Percentiles rank a stretch among this genome's conserved stretches.
Evolutionary conservation across 2,329 filamentous ascomycete species (phyloP).

Genomic region (Xylariaceae sp.): DNA sequence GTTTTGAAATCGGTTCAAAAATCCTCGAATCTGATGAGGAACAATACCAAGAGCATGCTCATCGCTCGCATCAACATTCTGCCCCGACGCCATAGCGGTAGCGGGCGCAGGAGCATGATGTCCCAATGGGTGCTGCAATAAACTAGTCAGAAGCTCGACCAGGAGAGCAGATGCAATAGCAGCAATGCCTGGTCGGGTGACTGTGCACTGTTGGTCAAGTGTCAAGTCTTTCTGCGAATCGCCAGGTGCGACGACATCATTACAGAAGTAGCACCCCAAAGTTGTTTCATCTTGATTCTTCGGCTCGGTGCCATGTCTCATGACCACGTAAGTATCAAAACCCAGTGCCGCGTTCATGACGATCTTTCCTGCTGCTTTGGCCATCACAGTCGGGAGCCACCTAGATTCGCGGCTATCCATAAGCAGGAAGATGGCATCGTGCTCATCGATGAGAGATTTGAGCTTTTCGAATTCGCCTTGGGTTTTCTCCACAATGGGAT

Average conservation of each 20-base stretch:
- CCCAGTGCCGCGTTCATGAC: conserved; percentile 96
- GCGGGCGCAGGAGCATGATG: conserved; percentile 58
- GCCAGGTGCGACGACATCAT: conserved; percentile 90
- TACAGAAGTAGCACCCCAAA: conserved; percentile 97
- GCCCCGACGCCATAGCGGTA: conserved; percentile 33
- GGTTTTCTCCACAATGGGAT: conserved; percentile 76
- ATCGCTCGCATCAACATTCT: conserved; percentile 50
- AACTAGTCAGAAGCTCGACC: conserved; percentile 83
- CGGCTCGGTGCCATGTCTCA: conserved; percentile 80
- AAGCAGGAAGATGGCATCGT: conserved; percentile 92
- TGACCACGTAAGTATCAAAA: conserved; percentile 95
- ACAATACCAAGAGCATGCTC: conserved; percentile 66
- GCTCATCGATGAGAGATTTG: conserved; percentile 70
- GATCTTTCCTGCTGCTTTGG: conserved; percentile 87
- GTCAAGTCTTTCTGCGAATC: conserved; percentile 96
- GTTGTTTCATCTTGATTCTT: conserved; percentile 57
- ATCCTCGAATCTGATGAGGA: conserved; percentile 79
- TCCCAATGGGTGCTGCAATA: conserved; percentile 82
- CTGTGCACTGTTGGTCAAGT: conserved; percentile 95
- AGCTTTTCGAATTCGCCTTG: conserved; percentile 74
- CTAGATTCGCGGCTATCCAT: conserved; percentile 95
- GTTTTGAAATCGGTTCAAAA: conserved; percentile 71
- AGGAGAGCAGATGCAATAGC: conserved; percentile 88
- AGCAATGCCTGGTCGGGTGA: conserved; percentile 89
- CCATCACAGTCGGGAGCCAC: conserved; percentile 96